Evolutionary conservation across 176 grass and related monocot species (phyloP).

Genomic region (Paspalum vaginatum): DNA sequence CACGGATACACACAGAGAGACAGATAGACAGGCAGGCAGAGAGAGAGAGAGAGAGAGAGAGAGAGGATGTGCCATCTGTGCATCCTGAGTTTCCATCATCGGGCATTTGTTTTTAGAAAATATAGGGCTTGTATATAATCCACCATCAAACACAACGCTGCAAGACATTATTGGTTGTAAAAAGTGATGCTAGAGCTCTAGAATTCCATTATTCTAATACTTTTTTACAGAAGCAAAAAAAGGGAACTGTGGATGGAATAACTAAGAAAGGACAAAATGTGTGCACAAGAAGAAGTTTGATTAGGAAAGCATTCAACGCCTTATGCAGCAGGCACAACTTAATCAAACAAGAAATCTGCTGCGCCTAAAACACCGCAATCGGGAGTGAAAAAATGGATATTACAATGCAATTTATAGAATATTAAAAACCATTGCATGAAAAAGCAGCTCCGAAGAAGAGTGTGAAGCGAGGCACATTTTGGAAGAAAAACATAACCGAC

Average conservation of each 20-base stretch:
- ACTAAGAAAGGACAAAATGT: background rate
- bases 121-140: background rate
- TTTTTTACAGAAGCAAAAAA: background rate
- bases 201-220: background rate
- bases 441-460: too few relatives aligned
- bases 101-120: background rate
- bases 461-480: too few relatives aligned
- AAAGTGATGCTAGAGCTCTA: background rate
- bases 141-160: background rate
- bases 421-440: too few relatives aligned
- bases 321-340: background rate
- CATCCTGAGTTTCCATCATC: background rate
- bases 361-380: background rate
- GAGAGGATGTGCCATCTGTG: background rate
- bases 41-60: background rate
- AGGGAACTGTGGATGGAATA: background rate
- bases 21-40: background rate
- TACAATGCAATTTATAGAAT: too few relatives aligned
- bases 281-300: background rate
- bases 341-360: background rate
- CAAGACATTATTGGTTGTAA: background rate
- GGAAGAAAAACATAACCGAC: too few relatives aligned
- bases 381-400: too few relatives aligned
- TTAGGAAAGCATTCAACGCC: background rate
- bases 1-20: background rate